Evolutionary conservation across 1,139 yeast species (phyloP).

Genomic region (Saccharomyces uvarum): DNA sequence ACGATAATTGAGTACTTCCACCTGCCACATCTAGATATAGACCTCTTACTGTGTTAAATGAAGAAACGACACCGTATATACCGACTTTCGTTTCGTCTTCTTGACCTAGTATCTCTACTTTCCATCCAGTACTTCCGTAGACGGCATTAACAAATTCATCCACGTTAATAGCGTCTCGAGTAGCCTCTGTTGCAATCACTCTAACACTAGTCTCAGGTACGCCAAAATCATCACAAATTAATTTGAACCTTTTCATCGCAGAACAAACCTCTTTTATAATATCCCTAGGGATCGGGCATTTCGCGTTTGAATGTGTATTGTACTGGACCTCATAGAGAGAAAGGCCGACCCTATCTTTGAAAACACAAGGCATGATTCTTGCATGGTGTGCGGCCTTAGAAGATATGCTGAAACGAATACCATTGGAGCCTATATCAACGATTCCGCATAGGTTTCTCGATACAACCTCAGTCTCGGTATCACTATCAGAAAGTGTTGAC

Average conservation of each 20-base stretch:
- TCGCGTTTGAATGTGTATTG: constrained; percentile 34
- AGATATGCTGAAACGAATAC: constrained; percentile 58
- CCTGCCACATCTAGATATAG: constrained; percentile 63
- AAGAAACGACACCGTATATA: constrained; percentile 61
- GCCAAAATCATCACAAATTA: constrained; percentile 61
- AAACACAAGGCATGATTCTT: constrained; percentile 61
- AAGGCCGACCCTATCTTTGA: constrained; percentile 59
- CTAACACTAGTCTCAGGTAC: constrained; percentile 50
- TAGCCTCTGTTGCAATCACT: constrained; percentile 62
- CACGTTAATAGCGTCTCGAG: constrained; percentile 55
- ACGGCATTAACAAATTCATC: constrained; percentile 47
- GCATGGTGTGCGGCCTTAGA: constrained; percentile 59
- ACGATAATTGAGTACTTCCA: constrained; percentile 55
- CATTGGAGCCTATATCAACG: constrained; percentile 64
- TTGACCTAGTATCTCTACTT: constrained; percentile 46
- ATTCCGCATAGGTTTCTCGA: constrained; percentile 50
- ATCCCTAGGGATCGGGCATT: constrained; percentile 47
- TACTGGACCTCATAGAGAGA: constrained; percentile 55
- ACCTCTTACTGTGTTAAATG: constrained; percentile 54
- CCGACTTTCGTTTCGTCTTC: constrained; percentile 58
- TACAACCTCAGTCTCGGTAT: constrained; percentile 43
- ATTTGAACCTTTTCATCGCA: constrained; percentile 54
- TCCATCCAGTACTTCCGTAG: constrained; percentile 51
- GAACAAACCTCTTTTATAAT: constrained; percentile 48
- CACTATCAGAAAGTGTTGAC: constrained; percentile 33